Conservation (phyloP, 176 grass and related monocot genomes). For the Avena eriantha region DNA sequence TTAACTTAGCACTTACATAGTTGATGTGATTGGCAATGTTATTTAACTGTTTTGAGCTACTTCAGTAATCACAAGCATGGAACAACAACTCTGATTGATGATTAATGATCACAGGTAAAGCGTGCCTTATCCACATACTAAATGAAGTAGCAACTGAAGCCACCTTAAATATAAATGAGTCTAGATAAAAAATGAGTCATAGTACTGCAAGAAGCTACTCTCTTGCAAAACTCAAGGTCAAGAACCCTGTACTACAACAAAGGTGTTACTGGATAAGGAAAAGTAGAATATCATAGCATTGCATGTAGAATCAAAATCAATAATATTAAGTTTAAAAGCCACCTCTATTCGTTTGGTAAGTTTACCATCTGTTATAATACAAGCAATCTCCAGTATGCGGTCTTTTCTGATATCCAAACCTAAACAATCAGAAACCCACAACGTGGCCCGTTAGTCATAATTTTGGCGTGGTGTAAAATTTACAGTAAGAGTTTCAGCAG, state of each 20-base stretch:
- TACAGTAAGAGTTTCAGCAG: not conserved
- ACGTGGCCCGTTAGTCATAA: conserved; percentile 2
- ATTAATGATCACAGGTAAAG: not conserved
- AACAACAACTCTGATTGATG: not conserved
- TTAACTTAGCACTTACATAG: not conserved
- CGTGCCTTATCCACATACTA: not conserved
- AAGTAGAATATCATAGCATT: conserved; percentile 12
- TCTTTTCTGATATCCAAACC: conserved; percentile 80
- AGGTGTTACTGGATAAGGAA: not conserved
- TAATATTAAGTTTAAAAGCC: conserved; percentile 15
- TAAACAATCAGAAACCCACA: conserved; percentile 40
- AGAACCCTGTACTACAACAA: conserved; percentile 10
- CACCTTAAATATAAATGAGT: not conserved
- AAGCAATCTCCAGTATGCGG: conserved; percentile 86
- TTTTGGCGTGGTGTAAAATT: conserved; percentile 2
- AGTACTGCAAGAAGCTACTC: not conserved
- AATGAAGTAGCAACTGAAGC: not conserved
- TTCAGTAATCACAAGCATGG: conserved; percentile 1
- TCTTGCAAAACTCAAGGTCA: conserved; percentile 24
- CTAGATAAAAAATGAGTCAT: not conserved
- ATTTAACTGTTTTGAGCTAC: conserved; percentile 14
- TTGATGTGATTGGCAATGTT: conserved; percentile 11
- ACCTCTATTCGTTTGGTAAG: conserved; percentile 76
- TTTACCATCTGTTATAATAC: conserved; percentile 81
- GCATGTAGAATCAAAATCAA: not conserved